A percentile compares a stretch with the other conserved stretches of the same genome.
phyloP scores from a whole-genome alignment of 805 yeast species.

The Ogataea corticis region DNA sequence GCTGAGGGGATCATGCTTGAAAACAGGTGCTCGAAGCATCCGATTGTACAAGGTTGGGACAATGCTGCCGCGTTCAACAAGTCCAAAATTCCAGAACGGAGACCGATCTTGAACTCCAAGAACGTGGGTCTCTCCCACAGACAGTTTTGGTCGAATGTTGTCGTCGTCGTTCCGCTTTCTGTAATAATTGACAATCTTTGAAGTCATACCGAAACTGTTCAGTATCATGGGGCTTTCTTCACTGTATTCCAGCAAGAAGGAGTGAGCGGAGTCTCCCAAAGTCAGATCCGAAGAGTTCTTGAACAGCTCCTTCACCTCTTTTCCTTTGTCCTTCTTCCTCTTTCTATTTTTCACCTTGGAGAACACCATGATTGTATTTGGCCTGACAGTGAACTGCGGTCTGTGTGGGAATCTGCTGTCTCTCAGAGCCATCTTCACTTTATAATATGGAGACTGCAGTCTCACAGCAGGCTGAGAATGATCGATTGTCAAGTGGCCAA shows the following conservation, averaged over 20 bases:
- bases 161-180: constrained; percentile 83
- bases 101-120: constrained; percentile 95
- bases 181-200: constrained; percentile 88
- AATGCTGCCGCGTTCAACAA: constrained; percentile 89
- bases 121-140: constrained; percentile 93
- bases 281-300: constrained; percentile 73
- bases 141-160: constrained; percentile 78
- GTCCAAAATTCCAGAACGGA: constrained; percentile 98
- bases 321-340: constrained; percentile 86
- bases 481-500: constrained; percentile 87
- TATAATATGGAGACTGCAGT: constrained; percentile 88
- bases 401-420: constrained; percentile 81
- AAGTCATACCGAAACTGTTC: constrained; percentile 94
- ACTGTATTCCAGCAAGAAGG: constrained; percentile 81
- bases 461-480: constrained; percentile 87
- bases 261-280: constrained; percentile 75
- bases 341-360: constrained; percentile 75
- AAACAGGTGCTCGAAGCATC: constrained; percentile 89
- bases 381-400: constrained; percentile 69
- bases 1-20: constrained; percentile 72
- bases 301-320: constrained; percentile 73
- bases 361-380: constrained; percentile 76
- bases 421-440: constrained; percentile 66
- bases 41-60: constrained; percentile 93
- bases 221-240: constrained; percentile 85